A percentile compares a stretch with the other conserved stretches of the same genome.
These are phyloP conservation scores for Nephelium lappaceum DNA, from an alignment of 345 rosid species.

Conservation along the genomic window DNA sequence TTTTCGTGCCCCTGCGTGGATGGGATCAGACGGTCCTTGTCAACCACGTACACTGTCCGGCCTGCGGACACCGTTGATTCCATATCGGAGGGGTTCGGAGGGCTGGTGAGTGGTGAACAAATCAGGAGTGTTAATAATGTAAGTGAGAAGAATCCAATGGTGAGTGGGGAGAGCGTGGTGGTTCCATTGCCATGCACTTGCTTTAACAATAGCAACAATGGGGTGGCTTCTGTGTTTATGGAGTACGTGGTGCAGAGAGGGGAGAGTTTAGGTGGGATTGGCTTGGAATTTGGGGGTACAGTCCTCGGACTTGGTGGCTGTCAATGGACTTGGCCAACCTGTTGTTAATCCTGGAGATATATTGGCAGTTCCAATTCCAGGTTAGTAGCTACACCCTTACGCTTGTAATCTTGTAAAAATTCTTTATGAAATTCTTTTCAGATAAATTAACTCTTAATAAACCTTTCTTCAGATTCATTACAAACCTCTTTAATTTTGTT, in stretches of 20 bases:
- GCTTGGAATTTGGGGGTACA: not conserved
- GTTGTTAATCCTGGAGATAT: conserved; percentile 25
- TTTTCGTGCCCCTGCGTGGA: conserved; percentile 38
- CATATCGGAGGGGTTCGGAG: conserved; percentile 22
- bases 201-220: conserved; percentile 27
- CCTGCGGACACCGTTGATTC: conserved; percentile 23
- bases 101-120: conserved; percentile 28
- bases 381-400: conserved; percentile 4
- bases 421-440: too few relatives aligned
- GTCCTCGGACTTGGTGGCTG: conserved; percentile 22
- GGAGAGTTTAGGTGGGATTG: conserved; percentile 6
- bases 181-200: conserved; percentile 26
- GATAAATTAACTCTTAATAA: too few relatives aligned
- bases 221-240: conserved; percentile 21
- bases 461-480: too few relatives aligned
- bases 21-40: conserved; percentile 24
- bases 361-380: conserved; percentile 28
- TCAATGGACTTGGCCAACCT: conserved; percentile 25
- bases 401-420: too few relatives aligned
- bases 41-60: conserved; percentile 12
- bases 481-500: too few relatives aligned
- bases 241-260: conserved; percentile 26
- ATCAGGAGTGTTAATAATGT: conserved; percentile 14
- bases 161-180: conserved; percentile 17
- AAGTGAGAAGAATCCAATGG: conserved; percentile 14